These are phyloP conservation scores for Pythium folliculosum DNA, from an alignment of 352 stramenopile genomes.

Conservation along the genomic window DNA sequence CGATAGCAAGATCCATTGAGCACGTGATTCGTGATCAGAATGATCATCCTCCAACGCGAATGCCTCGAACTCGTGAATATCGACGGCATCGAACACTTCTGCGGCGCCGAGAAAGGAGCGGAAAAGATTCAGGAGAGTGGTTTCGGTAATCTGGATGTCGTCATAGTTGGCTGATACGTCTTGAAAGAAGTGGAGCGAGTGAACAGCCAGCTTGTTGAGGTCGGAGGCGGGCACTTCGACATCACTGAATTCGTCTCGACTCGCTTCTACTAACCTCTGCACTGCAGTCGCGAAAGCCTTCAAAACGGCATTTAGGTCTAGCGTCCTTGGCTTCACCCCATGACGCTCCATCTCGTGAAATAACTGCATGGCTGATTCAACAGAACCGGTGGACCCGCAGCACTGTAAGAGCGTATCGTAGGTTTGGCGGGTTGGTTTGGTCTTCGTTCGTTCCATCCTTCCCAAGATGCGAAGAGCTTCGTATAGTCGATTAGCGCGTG, in stretches of 20 bases:
- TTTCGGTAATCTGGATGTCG: slow-evolving; percentile 22
- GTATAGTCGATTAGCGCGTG: slow-evolving; percentile 13
- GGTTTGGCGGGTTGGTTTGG: slow-evolving; percentile 17
- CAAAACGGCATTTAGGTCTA: slow-evolving; percentile 21
- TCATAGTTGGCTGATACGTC: slow-evolving; percentile 16
- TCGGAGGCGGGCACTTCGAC: slow-evolving; percentile 22
- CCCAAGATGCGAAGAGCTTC: slow-evolving; percentile 23
- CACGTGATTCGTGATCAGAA: slow-evolving; percentile 24
- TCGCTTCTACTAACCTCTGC: slow-evolving; percentile 16
- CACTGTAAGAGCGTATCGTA: slow-evolving; percentile 27
- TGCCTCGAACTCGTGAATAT: slow-evolving; percentile 16
- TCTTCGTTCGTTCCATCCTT: slow-evolving; percentile 4
- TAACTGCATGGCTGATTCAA: slow-evolving; percentile 18
- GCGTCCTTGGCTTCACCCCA: slow-evolving; percentile 10
- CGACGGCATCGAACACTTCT: slow-evolving; percentile 26
- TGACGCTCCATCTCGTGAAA: slow-evolving; percentile 23
- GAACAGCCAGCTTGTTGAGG: slow-evolving; percentile 23
- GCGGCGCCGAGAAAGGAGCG: slow-evolving; percentile 50
- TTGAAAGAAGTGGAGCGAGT: slow-evolving; percentile 22
- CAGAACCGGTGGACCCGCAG: slow-evolving; percentile 7
- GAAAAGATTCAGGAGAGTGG: slow-evolving; percentile 34
- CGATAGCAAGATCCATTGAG: slow-evolving; percentile 32
- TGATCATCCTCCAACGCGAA: slow-evolving; percentile 23
- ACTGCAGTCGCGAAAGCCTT: slow-evolving; percentile 19
- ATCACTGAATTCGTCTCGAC: slow-evolving; percentile 5